Percentiles rank a stretch among this genome's conserved stretches.
These are phyloP conservation scores for Tricholoma sp. DNA, from an alignment of 768 basidiomycete species.

Conservation along the genomic window DNA sequence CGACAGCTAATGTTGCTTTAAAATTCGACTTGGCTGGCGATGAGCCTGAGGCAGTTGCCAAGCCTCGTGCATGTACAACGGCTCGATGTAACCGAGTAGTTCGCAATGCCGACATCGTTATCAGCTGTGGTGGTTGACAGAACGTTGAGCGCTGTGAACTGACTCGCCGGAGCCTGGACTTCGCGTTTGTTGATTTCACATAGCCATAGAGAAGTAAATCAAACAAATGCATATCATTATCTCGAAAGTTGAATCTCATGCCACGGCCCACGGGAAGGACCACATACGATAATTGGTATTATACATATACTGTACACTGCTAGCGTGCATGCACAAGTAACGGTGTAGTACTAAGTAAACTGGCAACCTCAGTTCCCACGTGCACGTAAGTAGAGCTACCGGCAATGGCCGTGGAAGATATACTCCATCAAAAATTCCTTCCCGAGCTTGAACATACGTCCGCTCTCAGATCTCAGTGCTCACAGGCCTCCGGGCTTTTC, in stretches of 20 bases:
- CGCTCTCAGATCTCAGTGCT: background rate
- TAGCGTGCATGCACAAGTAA: no score
- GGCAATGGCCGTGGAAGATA: background rate
- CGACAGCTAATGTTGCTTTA: constrained; percentile 48
- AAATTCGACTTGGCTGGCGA: constrained; percentile 39
- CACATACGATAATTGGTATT: no score
- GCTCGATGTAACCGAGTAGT: constrained; percentile 7
- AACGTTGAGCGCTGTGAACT: no score
- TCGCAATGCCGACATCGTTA: background rate
- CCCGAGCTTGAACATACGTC: no score
- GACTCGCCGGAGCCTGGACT: no score
- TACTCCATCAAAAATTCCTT: no score
- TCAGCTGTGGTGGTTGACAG: background rate
- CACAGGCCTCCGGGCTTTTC: background rate
- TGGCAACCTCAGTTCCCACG: no score
- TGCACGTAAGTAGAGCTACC: background rate
- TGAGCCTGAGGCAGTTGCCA: constrained; percentile 43
- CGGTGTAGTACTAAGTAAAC: no score
- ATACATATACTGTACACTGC: no score
- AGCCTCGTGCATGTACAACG: constrained; percentile 29
- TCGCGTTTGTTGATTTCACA: background rate
- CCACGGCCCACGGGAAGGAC: no score
- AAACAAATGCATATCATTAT: background rate
- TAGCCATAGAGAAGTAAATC: background rate
- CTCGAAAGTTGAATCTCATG: background rate